Percentiles rank a stretch among this genome's conserved stretches.
These are phyloP conservation scores for Clonostachys sp. DNA, from an alignment of 2,329 filamentous ascomycete genomes.

Conservation along the genomic window DNA sequence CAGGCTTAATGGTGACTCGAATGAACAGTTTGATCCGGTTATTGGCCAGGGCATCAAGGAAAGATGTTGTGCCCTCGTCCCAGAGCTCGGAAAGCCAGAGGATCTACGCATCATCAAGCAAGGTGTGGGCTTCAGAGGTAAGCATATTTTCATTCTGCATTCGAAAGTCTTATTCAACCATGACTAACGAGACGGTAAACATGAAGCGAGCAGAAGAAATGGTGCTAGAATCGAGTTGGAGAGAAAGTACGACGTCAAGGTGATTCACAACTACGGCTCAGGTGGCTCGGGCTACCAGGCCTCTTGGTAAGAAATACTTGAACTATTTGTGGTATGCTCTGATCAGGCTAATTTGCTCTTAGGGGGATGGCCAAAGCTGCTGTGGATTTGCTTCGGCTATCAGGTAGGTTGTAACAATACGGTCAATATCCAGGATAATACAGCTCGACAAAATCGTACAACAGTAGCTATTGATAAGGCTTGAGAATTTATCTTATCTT, in stretches of 20 bases:
- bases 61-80: slow-evolving; percentile 22
- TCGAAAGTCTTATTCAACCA: neutral
- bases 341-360: too few relatives aligned
- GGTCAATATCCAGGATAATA: too few relatives aligned
- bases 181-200: too few relatives aligned
- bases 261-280: slow-evolving; percentile 20
- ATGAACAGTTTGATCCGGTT: slow-evolving; percentile 15
- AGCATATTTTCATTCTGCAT: neutral
- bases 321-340: too few relatives aligned
- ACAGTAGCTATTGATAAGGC: too few relatives aligned
- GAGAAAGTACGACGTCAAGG: slow-evolving; percentile 5
- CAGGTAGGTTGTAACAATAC: too few relatives aligned
- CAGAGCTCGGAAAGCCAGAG: slow-evolving; percentile 22
- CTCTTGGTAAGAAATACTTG: slow-evolving; percentile 9
- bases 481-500: too few relatives aligned
- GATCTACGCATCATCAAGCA: slow-evolving; percentile 23
- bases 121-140: slow-evolving; percentile 22
- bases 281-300: slow-evolving; percentile 18
- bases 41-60: slow-evolving; percentile 22
- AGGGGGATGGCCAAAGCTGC: too few relatives aligned
- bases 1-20: slow-evolving; percentile 21
- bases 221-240: slow-evolving; percentile 23
- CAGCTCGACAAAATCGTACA: too few relatives aligned
- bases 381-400: too few relatives aligned
- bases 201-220: slow-evolving; percentile 9